Evolutionary conservation across 1,139 yeast genomes (phyloP).

Genomic region (Geotrichum histeridarum): DNA sequence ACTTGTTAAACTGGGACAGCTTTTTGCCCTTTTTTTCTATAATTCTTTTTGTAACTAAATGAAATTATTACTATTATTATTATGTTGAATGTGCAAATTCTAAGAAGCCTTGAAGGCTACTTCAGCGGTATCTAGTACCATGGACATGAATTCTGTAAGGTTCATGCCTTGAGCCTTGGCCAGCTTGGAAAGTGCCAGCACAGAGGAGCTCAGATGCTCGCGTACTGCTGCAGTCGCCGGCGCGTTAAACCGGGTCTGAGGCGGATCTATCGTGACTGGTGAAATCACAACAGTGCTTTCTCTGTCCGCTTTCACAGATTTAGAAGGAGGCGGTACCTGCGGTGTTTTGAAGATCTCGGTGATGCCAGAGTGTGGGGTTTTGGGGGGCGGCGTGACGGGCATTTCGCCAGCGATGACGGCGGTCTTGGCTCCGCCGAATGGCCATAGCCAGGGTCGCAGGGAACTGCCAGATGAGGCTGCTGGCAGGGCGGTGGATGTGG

Average conservation of each 20-base stretch:
- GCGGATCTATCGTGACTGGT: neutral
- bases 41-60: no score
- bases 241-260: neutral
- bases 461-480: no score
- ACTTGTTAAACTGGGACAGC: neutral
- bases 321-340: neutral
- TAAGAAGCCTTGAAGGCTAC: neutral
- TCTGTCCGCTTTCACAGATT: neutral
- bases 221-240: neutral
- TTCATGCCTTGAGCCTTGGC: conserved; percentile 15
- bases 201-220: conserved; percentile 5
- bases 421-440: no score
- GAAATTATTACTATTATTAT: neutral
- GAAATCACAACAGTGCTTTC: neutral
- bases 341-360: neutral
- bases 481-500: no score
- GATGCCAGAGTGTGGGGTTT: no score
- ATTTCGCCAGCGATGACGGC: no score
- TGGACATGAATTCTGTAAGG: conserved; percentile 7
- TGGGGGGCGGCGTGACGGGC: no score
- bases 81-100: neutral
- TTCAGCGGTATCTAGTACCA: conserved; percentile 4
- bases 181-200: conserved; percentile 1
- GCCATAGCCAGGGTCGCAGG: no score
- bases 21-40: no score